Percentiles rank a stretch among this genome's conserved stretches.
Conservation (phyloP, 2,329 filamentous ascomycete genomes). For the Phaeosphaeria sp. region DNA sequence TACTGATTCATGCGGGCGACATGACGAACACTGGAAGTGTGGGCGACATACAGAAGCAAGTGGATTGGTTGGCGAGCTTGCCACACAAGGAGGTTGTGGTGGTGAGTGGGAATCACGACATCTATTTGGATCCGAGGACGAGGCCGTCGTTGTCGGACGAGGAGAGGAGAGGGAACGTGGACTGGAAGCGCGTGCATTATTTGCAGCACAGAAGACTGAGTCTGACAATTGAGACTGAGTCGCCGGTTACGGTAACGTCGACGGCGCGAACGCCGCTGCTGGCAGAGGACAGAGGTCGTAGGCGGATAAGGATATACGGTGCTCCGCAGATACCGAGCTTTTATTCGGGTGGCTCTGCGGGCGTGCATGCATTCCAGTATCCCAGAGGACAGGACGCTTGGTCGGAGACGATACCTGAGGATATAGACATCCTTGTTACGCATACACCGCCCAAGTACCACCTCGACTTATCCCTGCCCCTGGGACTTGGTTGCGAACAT, state of each 20-base stretch:
- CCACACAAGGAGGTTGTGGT: constrained; percentile 82
- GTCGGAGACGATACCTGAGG: constrained; percentile 71
- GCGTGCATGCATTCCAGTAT: constrained; percentile 81
- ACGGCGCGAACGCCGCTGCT: constrained; percentile 28
- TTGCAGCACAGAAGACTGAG: constrained; percentile 72
- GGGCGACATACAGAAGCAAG: constrained; percentile 76
- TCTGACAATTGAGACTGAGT: constrained; percentile 56
- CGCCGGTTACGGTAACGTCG: constrained; percentile 6
- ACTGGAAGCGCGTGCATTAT: constrained; percentile 75
- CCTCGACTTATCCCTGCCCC: constrained; percentile 64
- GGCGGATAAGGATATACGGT: constrained; percentile 76
- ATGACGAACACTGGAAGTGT: constrained; percentile 75
- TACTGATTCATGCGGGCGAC: constrained; percentile 91
- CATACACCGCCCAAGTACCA: constrained; percentile 81
- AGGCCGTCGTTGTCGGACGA: constrained; percentile 57
- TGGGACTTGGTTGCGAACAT: constrained; percentile 71
- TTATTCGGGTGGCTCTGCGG: constrained; percentile 62
- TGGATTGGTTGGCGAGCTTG: constrained; percentile 79
- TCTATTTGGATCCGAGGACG: constrained; percentile 75
- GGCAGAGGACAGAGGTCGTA: constrained; percentile 29
- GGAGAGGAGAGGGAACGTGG: constrained; percentile 63
- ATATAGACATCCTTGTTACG: constrained; percentile 80
- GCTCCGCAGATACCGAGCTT: constrained; percentile 77
- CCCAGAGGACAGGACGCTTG: constrained; percentile 70
- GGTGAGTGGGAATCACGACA: constrained; percentile 88